A percentile compares a stretch with the other conserved stretches of the same genome.
Conservation (phyloP, 495 filamentous ascomycete genomes). For the Lineolata rhizophorae region DNA sequence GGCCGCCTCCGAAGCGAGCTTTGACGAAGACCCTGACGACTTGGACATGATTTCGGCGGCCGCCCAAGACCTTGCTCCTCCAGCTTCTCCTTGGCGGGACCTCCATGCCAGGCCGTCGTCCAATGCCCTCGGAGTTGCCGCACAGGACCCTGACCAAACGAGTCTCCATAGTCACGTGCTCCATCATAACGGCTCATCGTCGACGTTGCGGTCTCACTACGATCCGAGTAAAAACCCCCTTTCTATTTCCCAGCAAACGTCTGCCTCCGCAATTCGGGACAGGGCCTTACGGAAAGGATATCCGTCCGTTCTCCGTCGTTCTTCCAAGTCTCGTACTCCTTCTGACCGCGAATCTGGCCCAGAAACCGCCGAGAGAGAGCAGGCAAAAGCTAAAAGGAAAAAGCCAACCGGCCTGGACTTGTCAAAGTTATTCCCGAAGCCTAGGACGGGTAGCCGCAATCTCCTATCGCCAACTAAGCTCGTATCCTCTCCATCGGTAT, state of each 20-base stretch:
- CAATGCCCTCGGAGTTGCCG: too few relatives aligned
- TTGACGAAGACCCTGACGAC: constrained; percentile 4
- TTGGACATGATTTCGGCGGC: constrained; percentile 3
- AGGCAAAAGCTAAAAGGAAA: neutral
- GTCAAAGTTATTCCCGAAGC: constrained; percentile 5
- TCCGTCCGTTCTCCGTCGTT: too few relatives aligned
- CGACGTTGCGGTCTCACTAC: constrained; percentile 16
- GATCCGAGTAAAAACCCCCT: constrained; percentile 13
- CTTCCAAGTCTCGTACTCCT: too few relatives aligned
- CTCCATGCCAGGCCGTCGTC: too few relatives aligned
- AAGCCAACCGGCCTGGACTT: constrained; percentile 2
- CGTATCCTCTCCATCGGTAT: constrained; percentile 6
- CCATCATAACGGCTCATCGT: constrained; percentile 12
- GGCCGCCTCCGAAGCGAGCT: constrained; percentile 12
- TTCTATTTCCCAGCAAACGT: constrained; percentile 19
- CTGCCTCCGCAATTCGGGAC: constrained; percentile 16
- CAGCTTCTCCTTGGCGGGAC: neutral
- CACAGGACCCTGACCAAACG: too few relatives aligned
- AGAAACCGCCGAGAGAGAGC: too few relatives aligned
- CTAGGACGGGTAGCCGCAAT: constrained; percentile 4
- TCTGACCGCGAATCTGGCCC: too few relatives aligned
- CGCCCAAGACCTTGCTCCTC: constrained; percentile 1
- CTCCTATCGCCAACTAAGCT: constrained; percentile 1
- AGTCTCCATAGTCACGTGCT: too few relatives aligned
- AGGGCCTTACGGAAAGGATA: constrained; percentile 14